phyloP scores from a whole-genome alignment of 2,329 filamentous ascomycete genomes.

The Fusarium begoniae region DNA sequence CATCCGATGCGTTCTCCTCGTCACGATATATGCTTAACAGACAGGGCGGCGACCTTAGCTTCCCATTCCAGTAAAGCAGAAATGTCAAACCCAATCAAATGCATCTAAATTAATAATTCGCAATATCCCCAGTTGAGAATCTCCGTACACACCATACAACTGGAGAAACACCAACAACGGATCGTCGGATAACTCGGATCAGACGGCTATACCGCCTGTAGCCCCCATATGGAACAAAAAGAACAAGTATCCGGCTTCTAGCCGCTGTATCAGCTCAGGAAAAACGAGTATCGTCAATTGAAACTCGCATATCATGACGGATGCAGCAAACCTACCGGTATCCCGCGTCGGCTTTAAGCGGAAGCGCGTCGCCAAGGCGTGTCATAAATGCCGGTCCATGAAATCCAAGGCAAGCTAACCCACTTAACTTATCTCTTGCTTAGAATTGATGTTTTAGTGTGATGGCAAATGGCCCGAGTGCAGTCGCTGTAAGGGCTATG shows the following conservation, averaged over 20 bases:
- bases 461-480: background rate
- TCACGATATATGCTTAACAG: no score
- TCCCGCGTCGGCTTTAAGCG: background rate
- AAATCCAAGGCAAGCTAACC: background rate
- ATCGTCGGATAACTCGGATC: background rate
- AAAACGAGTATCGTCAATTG: no score
- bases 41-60: rapidly evolving
- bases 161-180: background rate
- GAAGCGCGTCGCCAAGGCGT: background rate
- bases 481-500: background rate
- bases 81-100: background rate
- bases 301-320: background rate
- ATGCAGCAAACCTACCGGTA: no score
- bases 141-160: background rate
- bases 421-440: no score
- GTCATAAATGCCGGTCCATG: background rate
- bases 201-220: background rate
- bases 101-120: background rate
- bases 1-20: no score
- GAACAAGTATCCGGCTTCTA: background rate
- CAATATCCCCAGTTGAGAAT: background rate
- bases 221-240: background rate
- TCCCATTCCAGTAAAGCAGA: background rate
- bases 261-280: background rate
- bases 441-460: background rate